Conservation (phyloP, 2,329 filamentous ascomycete genomes). For the Akanthomyces lecanii region DNA sequence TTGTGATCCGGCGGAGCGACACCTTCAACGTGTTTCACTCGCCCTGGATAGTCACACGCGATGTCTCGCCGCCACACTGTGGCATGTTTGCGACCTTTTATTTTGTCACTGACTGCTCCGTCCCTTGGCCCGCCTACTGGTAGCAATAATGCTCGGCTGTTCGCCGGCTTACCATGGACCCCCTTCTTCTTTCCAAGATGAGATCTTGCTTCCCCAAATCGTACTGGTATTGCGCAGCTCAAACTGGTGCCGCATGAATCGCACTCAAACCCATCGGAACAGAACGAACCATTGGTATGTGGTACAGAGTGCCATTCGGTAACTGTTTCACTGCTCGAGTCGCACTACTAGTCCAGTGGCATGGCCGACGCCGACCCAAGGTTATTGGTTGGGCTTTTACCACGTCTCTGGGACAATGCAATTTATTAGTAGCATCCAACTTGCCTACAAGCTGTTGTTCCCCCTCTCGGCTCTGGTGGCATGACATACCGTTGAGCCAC, state of each 20-base stretch:
- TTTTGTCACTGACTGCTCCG: background rate
- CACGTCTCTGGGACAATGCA: slow-evolving; percentile 7
- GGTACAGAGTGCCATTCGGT: background rate
- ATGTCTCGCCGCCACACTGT: slow-evolving; percentile 14
- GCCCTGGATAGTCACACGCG: background rate
- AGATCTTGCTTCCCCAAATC: background rate
- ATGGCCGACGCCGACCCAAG: background rate
- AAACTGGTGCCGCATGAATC: background rate
- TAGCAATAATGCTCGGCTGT: background rate
- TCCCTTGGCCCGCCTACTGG: background rate
- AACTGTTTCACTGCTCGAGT: slow-evolving; percentile 3
- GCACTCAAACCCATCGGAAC: background rate
- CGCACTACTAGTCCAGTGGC: background rate
- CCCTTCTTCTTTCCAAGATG: background rate
- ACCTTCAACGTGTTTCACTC: slow-evolving; percentile 14
- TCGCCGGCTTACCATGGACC: background rate
- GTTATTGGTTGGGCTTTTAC: background rate
- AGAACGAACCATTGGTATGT: background rate
- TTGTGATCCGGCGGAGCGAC: too few species aligned
- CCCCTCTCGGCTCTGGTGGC: too few species aligned
- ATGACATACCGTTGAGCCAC: too few species aligned
- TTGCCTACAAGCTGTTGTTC: too few species aligned
- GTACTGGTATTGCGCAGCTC: background rate
- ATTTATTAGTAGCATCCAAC: too few species aligned
- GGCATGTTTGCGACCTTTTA: background rate